Evolutionary conservation across 1,284 basidiomycete genomes (phyloP).

Genomic region (Melanopsichium pennsylvanicum): DNA sequence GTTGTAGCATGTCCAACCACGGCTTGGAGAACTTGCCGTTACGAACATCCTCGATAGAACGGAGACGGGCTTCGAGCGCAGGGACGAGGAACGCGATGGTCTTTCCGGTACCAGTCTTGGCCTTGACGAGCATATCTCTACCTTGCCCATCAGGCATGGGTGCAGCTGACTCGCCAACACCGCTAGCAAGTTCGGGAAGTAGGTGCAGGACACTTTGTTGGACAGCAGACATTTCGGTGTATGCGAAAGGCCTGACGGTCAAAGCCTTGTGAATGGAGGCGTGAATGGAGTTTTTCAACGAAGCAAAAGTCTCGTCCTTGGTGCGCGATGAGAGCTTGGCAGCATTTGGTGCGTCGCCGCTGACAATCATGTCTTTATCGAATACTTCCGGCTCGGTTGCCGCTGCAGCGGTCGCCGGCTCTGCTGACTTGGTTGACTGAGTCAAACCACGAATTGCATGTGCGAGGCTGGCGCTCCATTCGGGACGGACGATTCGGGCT

Average conservation of each 20-base stretch:
- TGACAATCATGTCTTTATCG: background rate
- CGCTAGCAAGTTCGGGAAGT: slow-evolving; percentile 68
- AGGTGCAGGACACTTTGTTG: slow-evolving; percentile 78
- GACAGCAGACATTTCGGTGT: slow-evolving; percentile 81
- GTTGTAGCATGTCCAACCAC: slow-evolving; percentile 43
- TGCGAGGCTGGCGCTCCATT: slow-evolving; percentile 5
- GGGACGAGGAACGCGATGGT: slow-evolving; percentile 65
- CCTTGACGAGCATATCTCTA: slow-evolving; percentile 65
- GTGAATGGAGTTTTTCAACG: slow-evolving; percentile 43
- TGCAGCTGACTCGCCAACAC: slow-evolving; percentile 14
- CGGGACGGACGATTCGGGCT: background rate
- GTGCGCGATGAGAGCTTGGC: slow-evolving; percentile 3
- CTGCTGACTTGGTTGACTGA: slow-evolving; percentile 13
- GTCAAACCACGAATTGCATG: slow-evolving; percentile 17
- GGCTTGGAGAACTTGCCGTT: slow-evolving; percentile 38
- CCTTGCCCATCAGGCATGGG: slow-evolving; percentile 58
- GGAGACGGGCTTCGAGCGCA: slow-evolving; percentile 62
- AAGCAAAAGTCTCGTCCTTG: slow-evolving; percentile 50
- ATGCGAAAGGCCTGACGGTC: slow-evolving; percentile 73
- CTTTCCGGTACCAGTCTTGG: slow-evolving; percentile 65
- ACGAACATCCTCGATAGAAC: slow-evolving; percentile 52
- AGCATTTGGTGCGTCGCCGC: background rate
- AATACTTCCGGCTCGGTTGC: background rate
- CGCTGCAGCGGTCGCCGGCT: slow-evolving; percentile 15
- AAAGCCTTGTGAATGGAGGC: slow-evolving; percentile 58